phyloP scores from a whole-genome alignment of 148 eudicot species.

The Beta vulgaris region DNA sequence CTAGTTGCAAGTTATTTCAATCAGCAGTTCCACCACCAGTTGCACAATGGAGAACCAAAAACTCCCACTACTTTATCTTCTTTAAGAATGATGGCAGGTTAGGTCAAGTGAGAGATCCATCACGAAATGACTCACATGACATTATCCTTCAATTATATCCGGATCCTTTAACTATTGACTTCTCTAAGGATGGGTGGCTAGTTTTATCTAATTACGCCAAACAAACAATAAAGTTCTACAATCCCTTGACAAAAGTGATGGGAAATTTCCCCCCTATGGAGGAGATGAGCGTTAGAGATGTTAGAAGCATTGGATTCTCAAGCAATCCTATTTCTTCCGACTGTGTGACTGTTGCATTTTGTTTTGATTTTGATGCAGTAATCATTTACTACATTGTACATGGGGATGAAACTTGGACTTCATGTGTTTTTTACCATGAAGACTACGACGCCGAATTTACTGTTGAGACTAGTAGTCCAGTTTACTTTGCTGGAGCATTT shows the following conservation, averaged over 20 bases:
- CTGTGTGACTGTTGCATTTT: slow-evolving; percentile 9
- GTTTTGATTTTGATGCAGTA: neutral
- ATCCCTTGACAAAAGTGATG: neutral
- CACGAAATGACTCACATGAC: neutral
- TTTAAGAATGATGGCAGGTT: slow-evolving; percentile 3
- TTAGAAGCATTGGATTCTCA: slow-evolving; percentile 8
- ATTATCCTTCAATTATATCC: neutral
- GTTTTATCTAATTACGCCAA: neutral
- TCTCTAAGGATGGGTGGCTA: slow-evolving; percentile 18
- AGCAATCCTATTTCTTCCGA: neutral
- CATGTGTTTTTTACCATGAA: too few species aligned
- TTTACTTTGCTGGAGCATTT: too few species aligned
- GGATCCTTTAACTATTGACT: neutral
- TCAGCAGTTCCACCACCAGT: neutral
- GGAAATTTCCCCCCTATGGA: neutral
- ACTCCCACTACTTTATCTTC: slow-evolving; percentile 3
- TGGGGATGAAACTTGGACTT: neutral
- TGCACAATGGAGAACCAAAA: neutral
- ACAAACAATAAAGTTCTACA: neutral
- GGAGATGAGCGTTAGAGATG: neutral
- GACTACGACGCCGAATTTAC: too few species aligned
- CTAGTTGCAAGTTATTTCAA: neutral
- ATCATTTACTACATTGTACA: neutral
- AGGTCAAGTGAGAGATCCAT: slow-evolving; percentile 7
- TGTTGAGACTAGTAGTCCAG: too few species aligned